phyloP scores from a whole-genome alignment of 2,329 filamentous ascomycete species.

The Blastomyces gilchristii region DNA sequence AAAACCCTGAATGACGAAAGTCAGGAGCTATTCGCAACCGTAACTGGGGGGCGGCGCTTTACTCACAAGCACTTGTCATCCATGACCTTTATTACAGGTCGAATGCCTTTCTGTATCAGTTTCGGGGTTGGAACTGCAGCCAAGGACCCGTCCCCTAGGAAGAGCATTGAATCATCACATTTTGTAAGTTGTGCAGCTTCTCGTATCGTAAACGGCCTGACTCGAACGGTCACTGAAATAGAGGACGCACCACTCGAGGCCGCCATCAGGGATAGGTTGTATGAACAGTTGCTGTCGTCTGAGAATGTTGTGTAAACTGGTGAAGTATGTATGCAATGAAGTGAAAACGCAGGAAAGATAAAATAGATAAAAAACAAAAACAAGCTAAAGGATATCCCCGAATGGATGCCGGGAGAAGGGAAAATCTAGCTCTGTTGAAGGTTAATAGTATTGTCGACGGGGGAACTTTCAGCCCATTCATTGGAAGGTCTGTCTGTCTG shows the following conservation, averaged over 20 bases:
- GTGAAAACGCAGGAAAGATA: background rate
- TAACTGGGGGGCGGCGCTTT: background rate
- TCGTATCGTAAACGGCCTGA: slow-evolving; percentile 64
- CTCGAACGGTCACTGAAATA: slow-evolving; percentile 47
- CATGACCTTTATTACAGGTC: slow-evolving; percentile 88
- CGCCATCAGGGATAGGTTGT: slow-evolving; percentile 26
- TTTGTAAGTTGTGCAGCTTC: slow-evolving; percentile 81
- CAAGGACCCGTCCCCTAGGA: slow-evolving; percentile 92
- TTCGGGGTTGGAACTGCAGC: slow-evolving; percentile 79
- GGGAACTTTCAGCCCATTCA: background rate
- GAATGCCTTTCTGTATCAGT: slow-evolving; percentile 72
- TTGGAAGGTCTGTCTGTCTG: slow-evolving; percentile 1
- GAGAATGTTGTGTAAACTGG: slow-evolving; percentile 7
- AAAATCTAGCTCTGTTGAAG: background rate
- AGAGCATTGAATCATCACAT: slow-evolving; percentile 73
- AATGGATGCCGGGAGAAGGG: slow-evolving; percentile 2
- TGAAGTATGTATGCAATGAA: background rate
- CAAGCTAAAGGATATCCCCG: background rate
- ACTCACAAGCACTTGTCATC: slow-evolving; percentile 92
- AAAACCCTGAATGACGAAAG: slow-evolving; percentile 58
- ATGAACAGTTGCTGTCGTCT: slow-evolving; percentile 5
- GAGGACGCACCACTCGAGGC: slow-evolving; percentile 38
- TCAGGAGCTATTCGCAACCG: slow-evolving; percentile 4
- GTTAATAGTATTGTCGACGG: slow-evolving; percentile 1
- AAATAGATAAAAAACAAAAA: background rate